Evolutionary conservation across 2,329 filamentous ascomycete genomes (phyloP), one percentile per base, ranked within the genome.

Genomic region (Cladosporium sp.): DNA sequence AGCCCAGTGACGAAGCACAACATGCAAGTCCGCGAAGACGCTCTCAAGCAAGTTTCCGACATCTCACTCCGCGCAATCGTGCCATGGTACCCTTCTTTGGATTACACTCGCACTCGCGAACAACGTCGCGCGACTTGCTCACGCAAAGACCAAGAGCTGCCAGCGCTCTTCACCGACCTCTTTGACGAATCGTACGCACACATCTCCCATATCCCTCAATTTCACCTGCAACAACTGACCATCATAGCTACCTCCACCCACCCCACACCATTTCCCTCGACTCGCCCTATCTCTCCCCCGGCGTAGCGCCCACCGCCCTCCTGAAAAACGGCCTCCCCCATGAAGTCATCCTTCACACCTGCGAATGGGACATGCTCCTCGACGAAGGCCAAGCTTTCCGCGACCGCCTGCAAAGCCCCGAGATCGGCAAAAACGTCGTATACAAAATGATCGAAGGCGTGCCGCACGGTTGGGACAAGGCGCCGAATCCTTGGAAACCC

Each of bases 341-440:
- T n/a, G 79, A 85, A 58, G 79, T 86, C 47, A 82, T 84, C 58
- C 71, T 86, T 62, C 83, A 82, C 66, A 80, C 83, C 42, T 86
- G 84, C 67, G 84, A 87, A 67, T 86, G 81, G 80, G 84, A 87
- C 66, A 86, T 86, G 83, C 73, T 87, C 13, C 74, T 85, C n/a
- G 78, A 79, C 13, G 84, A 87, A 67, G 84, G 82, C 5, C 74
- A 86, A 59, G 75, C 77, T 4, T 86, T 91, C 61, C 79, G 83
- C 10, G 77, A 83, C 52, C 77, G 86, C 19, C 70, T 91, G 8
- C 57, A 19, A 2, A 57, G 60, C n/a, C 60, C 61, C 20, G 65
- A 65, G 8, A 62, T 71, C 32, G 75, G 74, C 22, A 87, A 86
- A 71, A 76, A 77, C 7, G 80, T 88, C 1, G 73, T 76, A 52